phyloP scores from a whole-genome alignment of 1,284 basidiomycete species.

The Sporisorium iseilematis-ciliati region DNA sequence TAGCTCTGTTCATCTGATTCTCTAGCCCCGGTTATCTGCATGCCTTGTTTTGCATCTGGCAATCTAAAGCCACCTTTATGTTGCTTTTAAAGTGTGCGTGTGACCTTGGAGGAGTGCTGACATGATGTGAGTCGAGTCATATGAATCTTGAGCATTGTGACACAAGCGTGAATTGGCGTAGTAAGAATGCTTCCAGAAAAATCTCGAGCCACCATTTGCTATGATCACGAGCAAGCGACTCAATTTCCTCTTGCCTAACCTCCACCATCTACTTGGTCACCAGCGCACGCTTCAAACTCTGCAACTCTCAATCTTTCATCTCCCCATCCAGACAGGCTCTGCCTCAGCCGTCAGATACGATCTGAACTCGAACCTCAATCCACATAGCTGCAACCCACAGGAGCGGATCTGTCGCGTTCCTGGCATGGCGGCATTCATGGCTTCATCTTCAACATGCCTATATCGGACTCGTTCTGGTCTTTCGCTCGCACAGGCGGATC shows the following conservation, averaged over 20 bases:
- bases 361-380: not conserved
- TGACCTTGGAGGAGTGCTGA: not conserved
- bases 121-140: not conserved
- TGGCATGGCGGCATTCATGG: slow-evolving; percentile 9
- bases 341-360: not conserved
- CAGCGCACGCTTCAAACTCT: not conserved
- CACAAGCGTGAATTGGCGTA: not conserved
- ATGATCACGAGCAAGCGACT: slow-evolving; percentile 21
- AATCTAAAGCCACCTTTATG: slow-evolving; percentile 1
- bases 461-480: slow-evolving; percentile 34
- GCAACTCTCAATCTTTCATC: not conserved
- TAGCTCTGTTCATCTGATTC: not conserved
- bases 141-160: not conserved
- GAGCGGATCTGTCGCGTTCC: slow-evolving; percentile 19
- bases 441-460: slow-evolving; percentile 20
- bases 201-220: slow-evolving; percentile 3
- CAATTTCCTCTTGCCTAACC: slow-evolving; percentile 1
- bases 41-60: slow-evolving; percentile 14
- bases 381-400: not conserved
- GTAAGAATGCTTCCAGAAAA: slow-evolving; percentile 20
- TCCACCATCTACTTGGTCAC: slow-evolving; percentile 22
- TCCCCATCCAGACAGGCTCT: not conserved
- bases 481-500: slow-evolving; percentile 20
- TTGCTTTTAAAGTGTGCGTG: not conserved
- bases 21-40: slow-evolving; percentile 6